phyloP scores from a whole-genome alignment of 1,284 basidiomycete species.

The Apiotrichum gamsii region DNA sequence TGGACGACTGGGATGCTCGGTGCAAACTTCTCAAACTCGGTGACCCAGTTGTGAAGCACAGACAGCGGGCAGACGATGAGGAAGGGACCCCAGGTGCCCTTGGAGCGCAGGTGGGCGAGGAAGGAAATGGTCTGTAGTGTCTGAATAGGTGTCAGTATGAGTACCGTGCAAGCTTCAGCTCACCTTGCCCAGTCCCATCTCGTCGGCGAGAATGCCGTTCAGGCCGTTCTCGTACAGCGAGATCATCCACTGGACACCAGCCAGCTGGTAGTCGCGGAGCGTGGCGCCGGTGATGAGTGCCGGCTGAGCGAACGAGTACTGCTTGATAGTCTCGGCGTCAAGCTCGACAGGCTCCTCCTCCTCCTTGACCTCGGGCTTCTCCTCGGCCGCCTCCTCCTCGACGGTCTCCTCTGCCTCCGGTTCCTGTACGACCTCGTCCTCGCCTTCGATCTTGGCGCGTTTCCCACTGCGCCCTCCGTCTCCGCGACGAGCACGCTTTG shows the following conservation, averaged over 20 bases:
- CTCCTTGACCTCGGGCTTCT: slow-evolving; percentile 6
- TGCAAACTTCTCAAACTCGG: slow-evolving; percentile 79
- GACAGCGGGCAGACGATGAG: slow-evolving; percentile 87
- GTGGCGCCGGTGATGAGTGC: slow-evolving; percentile 73
- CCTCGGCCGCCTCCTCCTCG: slow-evolving; percentile 6
- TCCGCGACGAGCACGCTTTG: slow-evolving; percentile 1
- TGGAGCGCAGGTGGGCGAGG: slow-evolving; percentile 76
- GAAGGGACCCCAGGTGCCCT: slow-evolving; percentile 69
- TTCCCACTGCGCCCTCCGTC: slow-evolving; percentile 3
- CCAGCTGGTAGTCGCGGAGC: slow-evolving; percentile 85
- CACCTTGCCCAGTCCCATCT: slow-evolving; percentile 89
- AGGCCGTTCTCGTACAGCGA: slow-evolving; percentile 88
- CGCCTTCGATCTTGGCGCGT: slow-evolving; percentile 4
- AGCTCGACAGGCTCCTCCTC: slow-evolving; percentile 17
- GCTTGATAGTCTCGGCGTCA: slow-evolving; percentile 16
- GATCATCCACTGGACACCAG: slow-evolving; percentile 95
- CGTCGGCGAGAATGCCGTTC: slow-evolving; percentile 74
- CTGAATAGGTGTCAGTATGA: slow-evolving; percentile 48
- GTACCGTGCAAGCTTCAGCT: slow-evolving; percentile 1
- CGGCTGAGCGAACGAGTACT: slow-evolving; percentile 58
- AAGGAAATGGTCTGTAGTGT: slow-evolving; percentile 92
- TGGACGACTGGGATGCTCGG: slow-evolving; percentile 63
- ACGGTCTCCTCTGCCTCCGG: background rate
- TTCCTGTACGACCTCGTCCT: background rate
- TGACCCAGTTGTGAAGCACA: slow-evolving; percentile 85